Percentiles rank a stretch among this genome's conserved stretches.
Evolutionary conservation across 257 asterid species (phyloP).

Genomic region (Solanum clarkiae): DNA sequence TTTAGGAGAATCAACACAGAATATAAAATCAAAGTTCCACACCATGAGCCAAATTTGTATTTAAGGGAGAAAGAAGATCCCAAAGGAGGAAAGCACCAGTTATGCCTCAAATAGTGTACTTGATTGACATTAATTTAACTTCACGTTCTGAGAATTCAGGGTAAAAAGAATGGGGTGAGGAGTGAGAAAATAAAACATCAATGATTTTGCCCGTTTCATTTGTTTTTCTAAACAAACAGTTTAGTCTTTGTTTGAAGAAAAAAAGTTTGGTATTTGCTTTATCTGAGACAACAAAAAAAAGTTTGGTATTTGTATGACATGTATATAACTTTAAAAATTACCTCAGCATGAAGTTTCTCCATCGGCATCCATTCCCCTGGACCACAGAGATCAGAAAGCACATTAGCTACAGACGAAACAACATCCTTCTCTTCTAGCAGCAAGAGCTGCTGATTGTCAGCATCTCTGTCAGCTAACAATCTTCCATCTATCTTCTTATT

Average conservation of each 20-base stretch:
- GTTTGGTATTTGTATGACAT: not conserved
- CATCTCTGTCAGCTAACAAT: slow-evolving; percentile 57
- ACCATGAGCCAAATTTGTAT: not conserved
- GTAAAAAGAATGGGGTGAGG: not conserved
- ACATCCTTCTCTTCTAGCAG: slow-evolving; percentile 83
- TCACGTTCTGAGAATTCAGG: not conserved
- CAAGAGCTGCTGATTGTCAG: slow-evolving; percentile 76
- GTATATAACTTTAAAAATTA: not conserved
- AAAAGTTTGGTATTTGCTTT: too few relatives aligned
- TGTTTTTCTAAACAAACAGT: not conserved
- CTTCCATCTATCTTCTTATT: slow-evolving; percentile 77
- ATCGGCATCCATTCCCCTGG: slow-evolving; percentile 99
- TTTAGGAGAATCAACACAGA: not conserved
- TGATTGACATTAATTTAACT: not conserved
- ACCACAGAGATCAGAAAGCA: slow-evolving; percentile 83
- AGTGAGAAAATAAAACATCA: not conserved
- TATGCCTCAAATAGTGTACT: not conserved
- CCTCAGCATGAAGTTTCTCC: slow-evolving; percentile 92
- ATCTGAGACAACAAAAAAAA: not conserved
- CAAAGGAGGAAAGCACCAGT: not conserved
- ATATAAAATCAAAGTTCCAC: not conserved
- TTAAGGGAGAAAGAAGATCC: not conserved
- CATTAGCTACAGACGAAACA: slow-evolving; percentile 82
- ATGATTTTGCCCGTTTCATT: not conserved
- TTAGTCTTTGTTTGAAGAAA: not conserved